Base-by-base conservation (phyloP, 164 flowering plant genomes). In the Litsea cubeba region DNA sequence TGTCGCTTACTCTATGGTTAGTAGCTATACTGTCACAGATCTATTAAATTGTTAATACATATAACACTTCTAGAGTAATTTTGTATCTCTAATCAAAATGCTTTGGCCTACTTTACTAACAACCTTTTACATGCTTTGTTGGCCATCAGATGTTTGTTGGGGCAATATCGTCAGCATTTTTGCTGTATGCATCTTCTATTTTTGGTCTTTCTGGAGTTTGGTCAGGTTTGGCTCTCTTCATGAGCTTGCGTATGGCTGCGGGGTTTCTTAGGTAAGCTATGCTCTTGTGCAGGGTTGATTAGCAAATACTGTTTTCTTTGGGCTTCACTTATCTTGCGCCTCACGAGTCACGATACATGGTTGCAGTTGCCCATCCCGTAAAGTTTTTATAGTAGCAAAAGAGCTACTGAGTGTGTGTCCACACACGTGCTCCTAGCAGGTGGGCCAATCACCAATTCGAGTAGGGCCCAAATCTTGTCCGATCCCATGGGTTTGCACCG, bases 131-230 rank as follows among this genome's bases (percentile, higher is more conserved):
- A 23, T 63, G 18, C 26, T 15, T 68, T 75, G 1, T 7, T 79
- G 63, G 30, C 70, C 62, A 72, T 68, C 49, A 81, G 99, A 92
- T 92, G 92, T 64, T 87, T 74, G 89, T 87, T 28, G 96, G 92
- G 26, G 88, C 84, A 71, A 81, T 92, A 71, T 90, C 97, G 64
- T 92, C 95, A 54, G 84, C 86, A 40, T 83, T 86, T 84, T 79
- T 95, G 86, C 79, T 94, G 6, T 91, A 79, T 80, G 97, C 86
- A 67, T 88, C 98, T 50, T 51, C 83, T 50, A 73, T 64, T 15
- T 76, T 83, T 75, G 99, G 98, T 70, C 90, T 96, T 80, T 81
- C 78, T 24, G 99, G 97, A 68, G 94, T 96, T 76, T 96, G 99
- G 98, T 74, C 72, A 15, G 99, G 99, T 70, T 80, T 96, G 89